Evolutionary conservation across 352 stramenopile genomes (phyloP), one percentile per base, ranked within the genome.

Genomic region (Pythium vanterpoolii): DNA sequence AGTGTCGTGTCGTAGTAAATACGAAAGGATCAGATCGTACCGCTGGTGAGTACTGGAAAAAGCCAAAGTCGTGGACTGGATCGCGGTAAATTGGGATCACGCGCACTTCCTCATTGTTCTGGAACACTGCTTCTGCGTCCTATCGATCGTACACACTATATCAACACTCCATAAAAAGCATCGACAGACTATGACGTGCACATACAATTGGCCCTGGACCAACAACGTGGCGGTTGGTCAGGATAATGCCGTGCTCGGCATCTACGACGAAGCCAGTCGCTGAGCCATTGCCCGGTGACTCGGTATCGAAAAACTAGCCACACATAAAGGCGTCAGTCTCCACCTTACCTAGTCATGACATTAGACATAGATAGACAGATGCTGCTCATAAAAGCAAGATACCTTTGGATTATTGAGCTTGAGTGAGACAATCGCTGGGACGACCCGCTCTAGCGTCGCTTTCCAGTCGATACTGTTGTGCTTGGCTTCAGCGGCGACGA

Each of bases 91-190:
- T 93, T 5, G 90, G 86, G 43, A 89, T 83, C 38, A 97, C 79
- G n/a, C 86, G 76, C 18, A 97, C 85, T 74, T 98, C 90, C 62
- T 98, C 92, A 62, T 97, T 97, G 71, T 97, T 98, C 64, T 96
- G 83, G 61, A 98, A 97, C 21, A 97, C 82, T 1, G 89, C 89
- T 50, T 98, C 89, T 0, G 88, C 87, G 51, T 94, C 81, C 72
- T 95, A 64, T 9, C n/a, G 33, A 16, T 3, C n/a, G 50, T 30
- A 1, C 30, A 40, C 49, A 24, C 23, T 45, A 23, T 61, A 56
- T 40, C 7, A 5, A 24, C 18, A 38, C 26, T 5, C 24, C 14
- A 14, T 10, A 26, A n/a, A 24, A 49, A 44, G 14, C 24, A 51
- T 11, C 53, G 5, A 3, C n/a, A 16, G 16, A 48, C 13, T 18